Conservation (phyloP, 2,329 filamentous ascomycete genomes). For the Pseudogymnoascus verrucosus region DNA sequence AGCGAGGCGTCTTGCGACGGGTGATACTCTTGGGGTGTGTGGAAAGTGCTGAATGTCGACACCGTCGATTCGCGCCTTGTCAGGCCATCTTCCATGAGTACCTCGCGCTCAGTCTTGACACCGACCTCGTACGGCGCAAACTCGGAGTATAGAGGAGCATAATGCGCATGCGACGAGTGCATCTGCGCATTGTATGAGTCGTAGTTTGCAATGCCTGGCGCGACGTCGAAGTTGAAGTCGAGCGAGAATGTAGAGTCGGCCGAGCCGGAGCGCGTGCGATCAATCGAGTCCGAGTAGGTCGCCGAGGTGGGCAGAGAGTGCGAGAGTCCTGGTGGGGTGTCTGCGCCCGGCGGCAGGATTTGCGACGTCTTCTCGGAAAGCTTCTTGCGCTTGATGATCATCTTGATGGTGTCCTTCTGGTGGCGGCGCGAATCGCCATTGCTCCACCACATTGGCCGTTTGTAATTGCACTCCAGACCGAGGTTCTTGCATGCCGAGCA, state of each 20-base stretch:
- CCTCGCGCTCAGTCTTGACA: slow-evolving; percentile 90
- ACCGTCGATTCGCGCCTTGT: slow-evolving; percentile 78
- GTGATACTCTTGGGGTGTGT: slow-evolving; percentile 45
- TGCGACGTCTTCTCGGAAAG: slow-evolving; percentile 72
- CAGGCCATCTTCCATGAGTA: slow-evolving; percentile 86
- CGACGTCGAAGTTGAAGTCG: slow-evolving; percentile 64
- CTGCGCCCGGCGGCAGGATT: slow-evolving; percentile 38
- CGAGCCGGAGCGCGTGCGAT: slow-evolving; percentile 66
- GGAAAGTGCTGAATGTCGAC: slow-evolving; percentile 88
- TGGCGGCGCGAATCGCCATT: slow-evolving; percentile 77
- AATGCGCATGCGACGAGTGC: slow-evolving; percentile 42
- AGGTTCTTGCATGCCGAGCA: slow-evolving; percentile 62
- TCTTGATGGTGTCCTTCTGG: slow-evolving; percentile 95
- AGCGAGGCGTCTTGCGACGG: slow-evolving; percentile 62
- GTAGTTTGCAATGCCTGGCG: slow-evolving; percentile 45
- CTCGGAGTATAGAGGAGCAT: slow-evolving; percentile 40
- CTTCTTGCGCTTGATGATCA: slow-evolving; percentile 96
- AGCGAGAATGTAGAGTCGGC: slow-evolving; percentile 70
- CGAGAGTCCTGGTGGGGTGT: slow-evolving; percentile 69
- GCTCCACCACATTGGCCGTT: slow-evolving; percentile 94
- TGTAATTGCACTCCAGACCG: slow-evolving; percentile 87
- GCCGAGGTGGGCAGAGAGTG: slow-evolving; percentile 77
- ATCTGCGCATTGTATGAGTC: slow-evolving; percentile 56
- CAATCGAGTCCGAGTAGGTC: slow-evolving; percentile 66
- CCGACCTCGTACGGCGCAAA: slow-evolving; percentile 80